Percentiles rank a stretch among this genome's conserved stretches.
Evolutionary conservation across 176 grass and related monocot species (phyloP).

Genomic region (Guadua angustifolia): DNA sequence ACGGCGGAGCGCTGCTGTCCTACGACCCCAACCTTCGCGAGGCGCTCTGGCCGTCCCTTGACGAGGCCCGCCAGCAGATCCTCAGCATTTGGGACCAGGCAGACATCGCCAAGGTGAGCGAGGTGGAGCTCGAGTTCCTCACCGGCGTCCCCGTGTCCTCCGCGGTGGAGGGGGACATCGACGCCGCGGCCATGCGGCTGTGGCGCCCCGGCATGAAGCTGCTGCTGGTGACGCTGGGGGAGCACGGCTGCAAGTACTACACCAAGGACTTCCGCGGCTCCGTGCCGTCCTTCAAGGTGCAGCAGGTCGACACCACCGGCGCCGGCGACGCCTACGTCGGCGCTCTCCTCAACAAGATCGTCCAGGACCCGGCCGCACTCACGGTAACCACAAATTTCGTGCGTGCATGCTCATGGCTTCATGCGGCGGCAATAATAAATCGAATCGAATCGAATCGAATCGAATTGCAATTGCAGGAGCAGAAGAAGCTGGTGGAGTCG

Average conservation of each 20-base stretch:
- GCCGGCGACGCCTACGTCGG: constrained; percentile 62
- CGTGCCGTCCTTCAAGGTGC: constrained; percentile 47
- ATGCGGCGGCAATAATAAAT: too few relatives aligned
- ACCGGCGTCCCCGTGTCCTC: not conserved
- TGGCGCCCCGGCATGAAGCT: constrained; percentile 55
- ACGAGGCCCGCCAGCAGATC: constrained; percentile 45
- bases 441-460: too few relatives aligned
- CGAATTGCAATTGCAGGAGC: constrained; percentile 39
- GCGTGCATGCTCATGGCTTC: not conserved
- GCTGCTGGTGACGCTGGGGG: constrained; percentile 53
- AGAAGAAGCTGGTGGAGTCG: constrained; percentile 50
- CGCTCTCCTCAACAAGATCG: constrained; percentile 43
- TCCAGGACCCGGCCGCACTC: constrained; percentile 47
- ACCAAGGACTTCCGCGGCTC: constrained; percentile 58
- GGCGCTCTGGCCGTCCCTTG: constrained; percentile 49
- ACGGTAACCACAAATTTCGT: constrained; percentile 28
- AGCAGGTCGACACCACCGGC: constrained; percentile 57
- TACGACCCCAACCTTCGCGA: constrained; percentile 56
- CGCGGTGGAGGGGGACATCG: constrained; percentile 12
- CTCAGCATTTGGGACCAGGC: constrained; percentile 64
- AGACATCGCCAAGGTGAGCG: constrained; percentile 62
- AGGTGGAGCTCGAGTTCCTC: constrained; percentile 59
- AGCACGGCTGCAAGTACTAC: constrained; percentile 65
- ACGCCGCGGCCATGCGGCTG: constrained; percentile 53
- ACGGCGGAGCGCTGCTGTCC: constrained; percentile 52